phyloP scores from a whole-genome alignment of 345 rosid species.

The Physaria fendleri region DNA sequence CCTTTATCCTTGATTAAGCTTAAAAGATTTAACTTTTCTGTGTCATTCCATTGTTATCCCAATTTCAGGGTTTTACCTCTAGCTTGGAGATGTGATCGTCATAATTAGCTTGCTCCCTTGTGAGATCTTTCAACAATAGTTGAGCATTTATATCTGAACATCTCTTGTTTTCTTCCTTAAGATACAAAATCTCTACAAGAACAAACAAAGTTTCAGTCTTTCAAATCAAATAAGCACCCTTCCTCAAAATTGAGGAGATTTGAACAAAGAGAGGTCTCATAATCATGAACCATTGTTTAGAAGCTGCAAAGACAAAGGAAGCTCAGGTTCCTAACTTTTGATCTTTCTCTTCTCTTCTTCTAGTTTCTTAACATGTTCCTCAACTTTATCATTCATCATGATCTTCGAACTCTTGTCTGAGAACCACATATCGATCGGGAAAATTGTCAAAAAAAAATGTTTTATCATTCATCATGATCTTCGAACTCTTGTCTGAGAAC shows the following conservation, averaged over 20 bases:
- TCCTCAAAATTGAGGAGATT: background rate
- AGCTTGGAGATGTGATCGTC: too few relatives aligned
- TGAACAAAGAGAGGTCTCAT: too few relatives aligned
- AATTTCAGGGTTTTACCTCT: conserved; percentile 33
- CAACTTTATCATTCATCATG: conserved; percentile 36
- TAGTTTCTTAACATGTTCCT: conserved; percentile 47
- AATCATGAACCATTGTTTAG: conserved; percentile 56
- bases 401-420: conserved; percentile 42
- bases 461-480: conserved; percentile 35
- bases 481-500: conserved; percentile 44
- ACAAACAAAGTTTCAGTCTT: conserved; percentile 7
- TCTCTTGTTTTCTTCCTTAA: conserved; percentile 48
- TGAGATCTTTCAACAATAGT: conserved; percentile 70
- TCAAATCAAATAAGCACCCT: background rate
- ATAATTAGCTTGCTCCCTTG: conserved; percentile 27
- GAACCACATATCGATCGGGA: conserved; percentile 52
- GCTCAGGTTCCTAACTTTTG: conserved; percentile 68
- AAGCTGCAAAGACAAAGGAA: conserved; percentile 78
- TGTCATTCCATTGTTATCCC: too few relatives aligned
- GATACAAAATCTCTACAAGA: conserved; percentile 53
- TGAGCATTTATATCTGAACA: conserved; percentile 31
- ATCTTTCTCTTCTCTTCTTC: conserved; percentile 80
- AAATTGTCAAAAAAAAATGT: too few relatives aligned
- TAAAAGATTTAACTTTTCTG: too few relatives aligned
- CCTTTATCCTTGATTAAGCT: conserved; percentile 1